Percentiles rank a stretch among this genome's conserved stretches.
Evolutionary conservation across 2,329 filamentous ascomycete genomes (phyloP).

Genomic region (Nemania abortiva): DNA sequence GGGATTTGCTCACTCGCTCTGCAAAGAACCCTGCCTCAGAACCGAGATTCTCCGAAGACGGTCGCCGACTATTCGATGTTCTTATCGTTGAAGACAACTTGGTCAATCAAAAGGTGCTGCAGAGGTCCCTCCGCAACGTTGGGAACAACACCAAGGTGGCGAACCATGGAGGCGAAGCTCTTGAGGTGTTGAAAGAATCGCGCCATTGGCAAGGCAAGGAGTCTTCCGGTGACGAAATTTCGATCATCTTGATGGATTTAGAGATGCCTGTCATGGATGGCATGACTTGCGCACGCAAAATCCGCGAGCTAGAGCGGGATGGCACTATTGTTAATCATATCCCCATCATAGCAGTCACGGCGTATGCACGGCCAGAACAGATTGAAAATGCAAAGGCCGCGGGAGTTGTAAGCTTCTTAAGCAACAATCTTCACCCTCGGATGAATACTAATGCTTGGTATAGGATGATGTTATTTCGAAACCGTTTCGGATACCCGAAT

Average conservation of each 20-base stretch:
- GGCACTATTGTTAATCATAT: conserved; percentile 73
- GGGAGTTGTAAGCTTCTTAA: conserved; percentile 71
- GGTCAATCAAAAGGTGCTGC: conserved; percentile 74
- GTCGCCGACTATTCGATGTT: conserved; percentile 62
- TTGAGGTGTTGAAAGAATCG: conserved; percentile 68
- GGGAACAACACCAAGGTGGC: conserved; percentile 72
- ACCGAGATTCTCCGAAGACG: conserved; percentile 48
- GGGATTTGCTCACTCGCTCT: conserved; percentile 33
- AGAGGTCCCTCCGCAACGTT: conserved; percentile 70
- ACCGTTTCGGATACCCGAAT: conserved; percentile 80
- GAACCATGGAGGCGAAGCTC: conserved; percentile 73
- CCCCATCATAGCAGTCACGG: conserved; percentile 86
- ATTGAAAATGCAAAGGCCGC: conserved; percentile 77
- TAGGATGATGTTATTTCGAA: conserved; percentile 83
- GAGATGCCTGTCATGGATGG: conserved; percentile 90
- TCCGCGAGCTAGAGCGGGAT: conserved; percentile 74
- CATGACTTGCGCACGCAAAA: conserved; percentile 76
- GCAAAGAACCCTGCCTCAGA: conserved; percentile 36
- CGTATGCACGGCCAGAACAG: conserved; percentile 81
- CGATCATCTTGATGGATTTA: conserved; percentile 82
- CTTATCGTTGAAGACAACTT: conserved; percentile 77
- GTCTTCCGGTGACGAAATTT: conserved; percentile 64
- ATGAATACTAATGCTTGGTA: conserved; percentile 39
- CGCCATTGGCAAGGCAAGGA: conserved; percentile 67
- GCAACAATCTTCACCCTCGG: neutral